phyloP scores from a whole-genome alignment of 495 filamentous ascomycete species.

The Aspergillus indologenus region DNA sequence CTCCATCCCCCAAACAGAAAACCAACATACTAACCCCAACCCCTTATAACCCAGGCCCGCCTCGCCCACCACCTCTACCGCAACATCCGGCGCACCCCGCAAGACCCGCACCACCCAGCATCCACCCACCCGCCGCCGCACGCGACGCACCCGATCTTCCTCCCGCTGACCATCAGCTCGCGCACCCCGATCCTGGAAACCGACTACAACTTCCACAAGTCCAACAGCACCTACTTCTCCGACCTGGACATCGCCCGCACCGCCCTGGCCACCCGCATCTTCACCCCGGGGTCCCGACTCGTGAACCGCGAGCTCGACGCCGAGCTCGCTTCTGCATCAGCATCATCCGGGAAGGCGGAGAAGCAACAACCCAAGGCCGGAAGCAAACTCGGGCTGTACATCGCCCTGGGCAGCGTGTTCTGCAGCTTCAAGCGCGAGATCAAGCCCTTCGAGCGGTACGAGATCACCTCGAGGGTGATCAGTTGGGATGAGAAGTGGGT shows the following conservation, averaged over 20 bases:
- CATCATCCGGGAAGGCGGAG: too few species aligned
- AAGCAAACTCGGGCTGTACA: conserved; percentile 39
- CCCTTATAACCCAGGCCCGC: conserved; percentile 42
- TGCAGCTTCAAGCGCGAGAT: conserved; percentile 69
- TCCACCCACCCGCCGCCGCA: conserved; percentile 30
- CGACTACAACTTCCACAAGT: conserved; percentile 71
- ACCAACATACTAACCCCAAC: conserved; percentile 15
- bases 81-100: conserved; percentile 49
- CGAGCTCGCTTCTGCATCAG: conserved; percentile 23
- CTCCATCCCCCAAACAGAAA: not conserved
- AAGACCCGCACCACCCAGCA: conserved; percentile 36
- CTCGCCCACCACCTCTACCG: conserved; percentile 47
- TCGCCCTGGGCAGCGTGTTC: conserved; percentile 63
- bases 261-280: conserved; percentile 56
- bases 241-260: conserved; percentile 70
- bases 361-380: conserved; percentile 31
- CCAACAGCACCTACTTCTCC: conserved; percentile 72
- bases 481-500: conserved; percentile 86
- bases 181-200: conserved; percentile 55
- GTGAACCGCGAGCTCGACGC: conserved; percentile 46
- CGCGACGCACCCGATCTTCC: conserved; percentile 55
- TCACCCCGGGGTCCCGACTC: conserved; percentile 54
- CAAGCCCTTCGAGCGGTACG: conserved; percentile 60
- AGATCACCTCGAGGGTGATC: conserved; percentile 64
- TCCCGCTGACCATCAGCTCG: conserved; percentile 49